Base-by-base conservation (phyloP, 345 rosid genomes). In the Hibiscus syriacus region DNA sequence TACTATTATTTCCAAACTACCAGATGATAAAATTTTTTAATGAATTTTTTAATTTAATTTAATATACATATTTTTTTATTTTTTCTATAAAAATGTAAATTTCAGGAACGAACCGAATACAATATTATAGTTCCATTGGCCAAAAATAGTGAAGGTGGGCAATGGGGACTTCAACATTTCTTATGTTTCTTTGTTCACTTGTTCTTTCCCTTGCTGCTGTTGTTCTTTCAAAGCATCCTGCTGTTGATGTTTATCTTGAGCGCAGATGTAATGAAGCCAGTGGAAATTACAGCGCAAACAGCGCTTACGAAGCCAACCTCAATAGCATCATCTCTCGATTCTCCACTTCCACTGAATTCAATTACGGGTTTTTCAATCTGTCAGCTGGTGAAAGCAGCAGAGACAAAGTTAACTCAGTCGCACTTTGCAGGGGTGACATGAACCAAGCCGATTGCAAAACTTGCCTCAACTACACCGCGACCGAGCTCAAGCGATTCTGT, bases 391-490 rank as follows among this genome's bases (percentile, higher is more conserved):
- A 22, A 22, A 13, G 1, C 22, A 49, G 34, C 4, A n/a, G n/a
- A n/a, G 29, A 67, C 9, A 7, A 13, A 0, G 70, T 34, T 7
- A 1, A 32, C 57, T n/a, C 32, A 11, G 11, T 12, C 34, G 43
- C 57, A 1, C 70, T 67, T 12, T 53, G 70, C 46, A 16, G 48
- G 27, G 69, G 57, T 0, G 69, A 66, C 57, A 41, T 69, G 36
- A 48, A 34, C 4, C 62, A 56, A 0, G 68, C 71, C 5, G 59
- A 49, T 7, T 84, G 93, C 65, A 65, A n/a, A 30, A 38, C 22
- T 0, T 84, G 94, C 53, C 16, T 82, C 20, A 45, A 70, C 27
- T 19, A 58, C 46, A 71, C 81, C 0, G 75, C 65, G 3, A 19
- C 57, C n/a, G 52, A 58, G 45, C 72, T 82, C 7, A 25, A 67